Percentiles rank a stretch among this genome's conserved stretches.
Conservation (phyloP, 1,284 basidiomycete genomes). For the Heterobasidion parviporum region DNA sequence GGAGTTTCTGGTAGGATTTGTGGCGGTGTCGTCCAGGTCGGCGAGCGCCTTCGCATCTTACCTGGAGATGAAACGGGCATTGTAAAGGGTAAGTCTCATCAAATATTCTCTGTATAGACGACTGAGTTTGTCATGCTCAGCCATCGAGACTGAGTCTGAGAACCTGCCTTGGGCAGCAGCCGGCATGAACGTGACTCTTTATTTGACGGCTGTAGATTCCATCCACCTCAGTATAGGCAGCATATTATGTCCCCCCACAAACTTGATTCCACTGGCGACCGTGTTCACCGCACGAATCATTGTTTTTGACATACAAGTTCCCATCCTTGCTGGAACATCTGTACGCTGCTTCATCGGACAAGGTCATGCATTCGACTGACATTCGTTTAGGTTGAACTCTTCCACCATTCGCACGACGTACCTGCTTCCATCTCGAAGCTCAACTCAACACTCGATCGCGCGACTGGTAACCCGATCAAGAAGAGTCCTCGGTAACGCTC, state of each 20-base stretch:
- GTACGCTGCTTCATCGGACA: constrained; percentile 31
- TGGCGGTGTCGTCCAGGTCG: constrained; percentile 86
- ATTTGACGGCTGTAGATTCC: constrained; percentile 79
- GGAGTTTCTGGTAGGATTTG: constrained; percentile 85
- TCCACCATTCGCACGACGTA: constrained; percentile 90
- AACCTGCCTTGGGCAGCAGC: constrained; percentile 83
- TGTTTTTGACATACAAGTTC: constrained; percentile 87
- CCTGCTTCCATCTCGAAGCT: constrained; percentile 84
- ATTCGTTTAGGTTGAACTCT: constrained; percentile 69
- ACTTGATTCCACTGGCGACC: constrained; percentile 68
- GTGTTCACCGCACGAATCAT: constrained; percentile 85
- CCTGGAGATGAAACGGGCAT: constrained; percentile 89
- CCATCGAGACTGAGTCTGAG: constrained; percentile 81
- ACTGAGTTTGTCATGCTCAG: constrained; percentile 31
- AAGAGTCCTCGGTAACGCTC: constrained; percentile 66
- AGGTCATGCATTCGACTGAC: not conserved
- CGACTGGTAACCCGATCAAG: constrained; percentile 71
- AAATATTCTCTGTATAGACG: not conserved
- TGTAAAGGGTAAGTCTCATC: constrained; percentile 58
- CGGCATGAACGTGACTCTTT: constrained; percentile 83
- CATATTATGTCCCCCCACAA: constrained; percentile 74
- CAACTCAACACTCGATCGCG: constrained; percentile 69
- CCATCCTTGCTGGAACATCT: constrained; percentile 82
- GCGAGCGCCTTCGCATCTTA: constrained; percentile 79
- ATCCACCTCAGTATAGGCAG: constrained; percentile 84